phyloP scores from a whole-genome alignment of 2,329 filamentous ascomycete species.

The Epichloe typhina region DNA sequence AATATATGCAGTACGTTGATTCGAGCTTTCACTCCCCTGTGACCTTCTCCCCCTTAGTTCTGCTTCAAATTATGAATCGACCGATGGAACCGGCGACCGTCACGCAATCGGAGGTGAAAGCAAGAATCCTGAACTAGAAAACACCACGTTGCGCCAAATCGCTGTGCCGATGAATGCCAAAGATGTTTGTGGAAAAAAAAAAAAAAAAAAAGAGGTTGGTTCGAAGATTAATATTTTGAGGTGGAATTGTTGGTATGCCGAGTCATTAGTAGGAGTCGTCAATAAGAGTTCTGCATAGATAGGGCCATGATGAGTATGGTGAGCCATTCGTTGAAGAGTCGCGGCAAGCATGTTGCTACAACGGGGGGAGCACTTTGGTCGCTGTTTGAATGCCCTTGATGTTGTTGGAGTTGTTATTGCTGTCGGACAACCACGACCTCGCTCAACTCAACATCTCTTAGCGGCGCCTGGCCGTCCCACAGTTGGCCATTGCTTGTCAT shows the following conservation, averaged over 20 bases:
- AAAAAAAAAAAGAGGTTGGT: conserved; percentile 12
- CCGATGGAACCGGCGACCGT: not conserved
- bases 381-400: not conserved
- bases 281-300: not conserved
- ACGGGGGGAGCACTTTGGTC: not conserved
- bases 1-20: conserved; percentile 19
- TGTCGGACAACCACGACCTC: conserved; percentile 32
- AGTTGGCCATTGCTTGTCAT: conserved; percentile 23
- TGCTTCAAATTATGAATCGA: conserved; percentile 5
- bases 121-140: conserved; percentile 8
- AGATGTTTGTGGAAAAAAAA: conserved; percentile 15
- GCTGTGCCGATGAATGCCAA: conserved; percentile 29
- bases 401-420: conserved; percentile 5
- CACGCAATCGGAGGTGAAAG: not conserved
- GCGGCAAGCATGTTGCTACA: not conserved
- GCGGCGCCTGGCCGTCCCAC: conserved; percentile 25
- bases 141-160: conserved; percentile 24
- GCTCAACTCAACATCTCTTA: conserved; percentile 30
- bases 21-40: not conserved
- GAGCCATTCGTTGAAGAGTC: not conserved
- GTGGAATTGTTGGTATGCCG: conserved; percentile 7
- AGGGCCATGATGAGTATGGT: conserved; percentile 5
- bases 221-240: conserved; percentile 18
- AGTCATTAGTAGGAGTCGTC: conserved; percentile 14
- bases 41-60: conserved; percentile 13